Base-by-base conservation (phyloP, 2,329 filamentous ascomycete species). In the Stagonosporopsis cucurbitacearum region DNA sequence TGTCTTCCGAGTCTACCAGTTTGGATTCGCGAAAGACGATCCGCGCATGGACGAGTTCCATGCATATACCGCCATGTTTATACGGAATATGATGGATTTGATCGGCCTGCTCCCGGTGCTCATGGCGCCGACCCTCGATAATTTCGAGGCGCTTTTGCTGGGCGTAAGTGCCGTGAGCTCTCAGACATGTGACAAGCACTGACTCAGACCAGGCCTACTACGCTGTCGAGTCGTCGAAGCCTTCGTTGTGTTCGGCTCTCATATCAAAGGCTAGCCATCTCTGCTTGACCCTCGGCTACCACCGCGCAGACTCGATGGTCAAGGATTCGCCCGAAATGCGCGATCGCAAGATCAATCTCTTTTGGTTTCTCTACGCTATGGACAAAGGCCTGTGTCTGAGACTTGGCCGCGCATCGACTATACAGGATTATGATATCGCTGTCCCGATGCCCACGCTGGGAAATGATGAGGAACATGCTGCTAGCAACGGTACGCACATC, bases 321-420 rank as follows among this genome's bases (percentile, higher is more conserved):
- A 53, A 53, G 20, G 54, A 57, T 17, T 35, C 50, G 32, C 58
- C 46, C 1, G 25, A 54, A n/a, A 36, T 15, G 25, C 50, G 47
- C 23, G 4, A 1, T 2, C 55, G 60, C 8, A 62, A 65, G 30
- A 51, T 63, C 23, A 54, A 57, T 35, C 53, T 78, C 0, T 78
- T 78, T 57, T 77, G 74, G 75, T 60, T 67, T 1, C 67, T 78
- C 6, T 75, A 73, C 35, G 64, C 57, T 9, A 58, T 77, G 5
- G 77, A 78, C 19, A 77, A 73, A 28, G 68, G 73, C 0, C 59
- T 78, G 2, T 75, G 75, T 2, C 58, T 78, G 13, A 66, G 76
- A 11, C 60, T 77, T 9, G 71, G 74, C 8, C 67, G 75, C 0
- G 63, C 67, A 8, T 74, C 77, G 2, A 70, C 60, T 15, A 67